phyloP scores from a whole-genome alignment of 208 protist genomes.

The Wallacemonas sp. region DNA sequence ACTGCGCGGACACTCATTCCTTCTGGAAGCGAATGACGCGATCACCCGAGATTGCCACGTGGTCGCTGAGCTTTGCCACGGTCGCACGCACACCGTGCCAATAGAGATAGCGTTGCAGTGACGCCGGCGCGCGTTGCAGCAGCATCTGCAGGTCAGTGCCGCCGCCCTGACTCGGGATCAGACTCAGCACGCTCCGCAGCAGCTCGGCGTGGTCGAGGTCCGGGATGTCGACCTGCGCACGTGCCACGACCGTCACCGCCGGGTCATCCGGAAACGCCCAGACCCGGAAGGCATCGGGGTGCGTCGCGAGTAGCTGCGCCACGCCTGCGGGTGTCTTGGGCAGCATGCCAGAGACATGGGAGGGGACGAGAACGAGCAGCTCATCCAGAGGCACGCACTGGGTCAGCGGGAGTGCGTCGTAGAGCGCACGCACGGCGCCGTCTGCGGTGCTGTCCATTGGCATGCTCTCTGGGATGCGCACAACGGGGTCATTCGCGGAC shows the following conservation, averaged over 20 bases:
- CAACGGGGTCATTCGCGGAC: slow-evolving; percentile 43
- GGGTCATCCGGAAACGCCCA: slow-evolving; percentile 82
- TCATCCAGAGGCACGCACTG: slow-evolving; percentile 81
- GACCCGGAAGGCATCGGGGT: slow-evolving; percentile 69
- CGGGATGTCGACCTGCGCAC: slow-evolving; percentile 68
- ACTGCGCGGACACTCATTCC: too few relatives aligned
- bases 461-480: slow-evolving; percentile 66
- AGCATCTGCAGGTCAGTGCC: slow-evolving; percentile 54
- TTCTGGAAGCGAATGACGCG: slow-evolving; percentile 66
- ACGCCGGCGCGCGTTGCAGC: slow-evolving; percentile 65
- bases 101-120: slow-evolving; percentile 80
- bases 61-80: slow-evolving; percentile 55
- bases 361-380: slow-evolving; percentile 69
- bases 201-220: slow-evolving; percentile 54
- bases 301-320: slow-evolving; percentile 38
- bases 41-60: slow-evolving; percentile 66
- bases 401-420: slow-evolving; percentile 83
- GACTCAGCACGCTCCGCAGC: slow-evolving; percentile 53
- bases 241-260: slow-evolving; percentile 65
- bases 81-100: slow-evolving; percentile 62
- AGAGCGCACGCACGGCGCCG: slow-evolving; percentile 79
- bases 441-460: slow-evolving; percentile 57
- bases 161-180: slow-evolving; percentile 65
- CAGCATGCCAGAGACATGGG: slow-evolving; percentile 64
- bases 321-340: slow-evolving; percentile 45